Evolutionary conservation across 2,329 filamentous ascomycete genomes (phyloP).

Genomic region (Leptosphaerulina australis): DNA sequence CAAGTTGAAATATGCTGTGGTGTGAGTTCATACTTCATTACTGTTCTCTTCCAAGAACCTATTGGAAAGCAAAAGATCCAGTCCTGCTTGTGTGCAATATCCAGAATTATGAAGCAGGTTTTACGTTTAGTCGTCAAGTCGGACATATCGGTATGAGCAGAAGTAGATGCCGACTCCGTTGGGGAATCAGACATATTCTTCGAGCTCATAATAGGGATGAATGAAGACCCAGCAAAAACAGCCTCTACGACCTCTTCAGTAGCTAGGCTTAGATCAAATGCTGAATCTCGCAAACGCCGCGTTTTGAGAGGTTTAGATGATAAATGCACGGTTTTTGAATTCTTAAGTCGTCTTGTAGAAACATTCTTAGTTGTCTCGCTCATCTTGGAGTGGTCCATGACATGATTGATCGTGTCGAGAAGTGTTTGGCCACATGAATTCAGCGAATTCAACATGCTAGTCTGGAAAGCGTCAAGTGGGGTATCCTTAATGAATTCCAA

Average conservation of each 20-base stretch:
- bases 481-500: conserved; percentile 58
- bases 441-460: conserved; percentile 55
- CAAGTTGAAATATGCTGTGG: too few relatives aligned
- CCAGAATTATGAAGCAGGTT: conserved; percentile 36
- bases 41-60: conserved; percentile 44
- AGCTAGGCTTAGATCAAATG: conserved; percentile 30
- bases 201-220: conserved; percentile 21
- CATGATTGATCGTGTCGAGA: conserved; percentile 52
- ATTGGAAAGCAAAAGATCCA: conserved; percentile 54
- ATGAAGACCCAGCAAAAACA: conserved; percentile 45
- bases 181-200: conserved; percentile 15
- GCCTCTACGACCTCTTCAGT: conserved; percentile 36
- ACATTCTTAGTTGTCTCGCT: conserved; percentile 41
- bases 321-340: conserved; percentile 34
- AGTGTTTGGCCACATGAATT: conserved; percentile 56
- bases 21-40: conserved; percentile 34
- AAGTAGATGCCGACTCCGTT: conserved; percentile 9
- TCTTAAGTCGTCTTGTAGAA: conserved; percentile 45
- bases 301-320: conserved; percentile 42
- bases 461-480: conserved; percentile 46
- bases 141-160: not conserved
- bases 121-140: conserved; percentile 20
- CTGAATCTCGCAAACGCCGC: conserved; percentile 17
- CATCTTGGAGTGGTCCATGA: conserved; percentile 41
- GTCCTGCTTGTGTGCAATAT: conserved; percentile 31